These are phyloP conservation scores for Sugiyamaella grinbergsii DNA, from an alignment of 1,139 yeast species.

Conservation along the genomic window DNA sequence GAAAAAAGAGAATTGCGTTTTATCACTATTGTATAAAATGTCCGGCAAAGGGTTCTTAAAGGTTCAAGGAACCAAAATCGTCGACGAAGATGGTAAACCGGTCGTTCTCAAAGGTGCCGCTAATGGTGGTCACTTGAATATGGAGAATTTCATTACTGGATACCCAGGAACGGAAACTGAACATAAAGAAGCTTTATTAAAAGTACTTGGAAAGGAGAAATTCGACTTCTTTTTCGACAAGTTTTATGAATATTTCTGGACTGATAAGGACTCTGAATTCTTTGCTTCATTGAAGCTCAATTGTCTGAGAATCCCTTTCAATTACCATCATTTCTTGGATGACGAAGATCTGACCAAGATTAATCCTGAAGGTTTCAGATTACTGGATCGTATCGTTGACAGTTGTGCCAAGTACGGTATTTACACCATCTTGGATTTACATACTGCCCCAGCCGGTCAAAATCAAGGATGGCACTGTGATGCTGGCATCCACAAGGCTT, in stretches of 20 bases:
- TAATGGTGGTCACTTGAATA: conserved; percentile 52
- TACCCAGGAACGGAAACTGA: conserved; percentile 54
- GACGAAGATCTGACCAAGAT: conserved; percentile 47
- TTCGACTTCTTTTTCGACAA: conserved; percentile 51
- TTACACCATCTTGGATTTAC: conserved; percentile 50
- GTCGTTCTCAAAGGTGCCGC: conserved; percentile 50
- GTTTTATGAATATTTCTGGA: conserved; percentile 54
- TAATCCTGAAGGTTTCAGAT: conserved; percentile 49
- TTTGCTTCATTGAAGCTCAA: conserved; percentile 48
- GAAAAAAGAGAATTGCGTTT: too few species aligned
- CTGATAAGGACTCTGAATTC: conserved; percentile 49
- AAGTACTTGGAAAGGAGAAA: conserved; percentile 49
- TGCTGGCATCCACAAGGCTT: conserved; percentile 47
- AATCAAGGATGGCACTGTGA: conserved; percentile 55
- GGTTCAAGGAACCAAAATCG: conserved; percentile 49
- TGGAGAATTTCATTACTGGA: conserved; percentile 56
- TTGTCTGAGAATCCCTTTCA: conserved; percentile 52
- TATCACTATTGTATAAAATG: background rate
- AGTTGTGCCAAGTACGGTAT: conserved; percentile 45
- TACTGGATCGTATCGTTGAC: conserved; percentile 47
- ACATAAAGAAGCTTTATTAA: conserved; percentile 45
- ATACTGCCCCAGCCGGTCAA: conserved; percentile 52
- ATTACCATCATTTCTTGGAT: conserved; percentile 50
- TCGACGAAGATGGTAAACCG: conserved; percentile 44
- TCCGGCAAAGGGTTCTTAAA: conserved; percentile 23